A percentile compares a stretch with the other conserved stretches of the same genome.
These are phyloP conservation scores for Triticum timopheevii DNA, from an alignment of 176 grass and related monocot species.

Conservation along the genomic window DNA sequence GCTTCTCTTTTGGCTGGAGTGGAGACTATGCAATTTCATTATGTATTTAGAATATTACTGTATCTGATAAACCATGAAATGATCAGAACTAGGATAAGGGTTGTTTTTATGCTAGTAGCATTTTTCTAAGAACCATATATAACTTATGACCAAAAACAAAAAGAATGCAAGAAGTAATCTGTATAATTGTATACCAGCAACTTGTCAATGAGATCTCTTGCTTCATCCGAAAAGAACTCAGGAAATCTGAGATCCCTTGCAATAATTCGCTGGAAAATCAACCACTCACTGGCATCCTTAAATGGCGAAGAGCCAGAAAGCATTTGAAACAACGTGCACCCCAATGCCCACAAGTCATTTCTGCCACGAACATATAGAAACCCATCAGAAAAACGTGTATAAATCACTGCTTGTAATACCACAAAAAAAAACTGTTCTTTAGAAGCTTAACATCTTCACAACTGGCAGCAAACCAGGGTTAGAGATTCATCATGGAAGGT, in stretches of 20 bases:
- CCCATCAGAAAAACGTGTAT: constrained; percentile 19
- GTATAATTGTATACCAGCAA: constrained; percentile 69
- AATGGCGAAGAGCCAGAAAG: constrained; percentile 94
- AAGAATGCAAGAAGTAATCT: neutral
- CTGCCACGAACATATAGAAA: constrained; percentile 43
- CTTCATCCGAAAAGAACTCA: constrained; percentile 84
- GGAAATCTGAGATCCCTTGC: constrained; percentile 86
- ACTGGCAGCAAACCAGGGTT: neutral
- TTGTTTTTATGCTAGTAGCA: neutral
- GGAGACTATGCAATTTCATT: neutral
- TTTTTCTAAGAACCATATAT: neutral
- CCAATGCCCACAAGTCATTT: constrained; percentile 97
- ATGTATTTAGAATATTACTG: constrained; percentile 11
- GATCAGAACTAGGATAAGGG: neutral
- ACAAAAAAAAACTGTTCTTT: neutral
- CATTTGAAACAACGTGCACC: constrained; percentile 96
- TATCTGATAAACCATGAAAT: neutral
- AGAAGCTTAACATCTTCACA: neutral
- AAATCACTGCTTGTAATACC: neutral
- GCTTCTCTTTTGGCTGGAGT: neutral
- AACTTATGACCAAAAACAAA: constrained; percentile 16
- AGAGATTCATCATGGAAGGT: neutral
- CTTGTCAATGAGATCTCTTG: constrained; percentile 81
- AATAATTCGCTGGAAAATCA: constrained; percentile 95
- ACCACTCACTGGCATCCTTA: constrained; percentile 96